A percentile compares a stretch with the other conserved stretches of the same genome.
These are phyloP conservation scores for Wickerhamiella alocasiicola DNA, from an alignment of 805 yeast genomes.

Conservation along the genomic window DNA sequence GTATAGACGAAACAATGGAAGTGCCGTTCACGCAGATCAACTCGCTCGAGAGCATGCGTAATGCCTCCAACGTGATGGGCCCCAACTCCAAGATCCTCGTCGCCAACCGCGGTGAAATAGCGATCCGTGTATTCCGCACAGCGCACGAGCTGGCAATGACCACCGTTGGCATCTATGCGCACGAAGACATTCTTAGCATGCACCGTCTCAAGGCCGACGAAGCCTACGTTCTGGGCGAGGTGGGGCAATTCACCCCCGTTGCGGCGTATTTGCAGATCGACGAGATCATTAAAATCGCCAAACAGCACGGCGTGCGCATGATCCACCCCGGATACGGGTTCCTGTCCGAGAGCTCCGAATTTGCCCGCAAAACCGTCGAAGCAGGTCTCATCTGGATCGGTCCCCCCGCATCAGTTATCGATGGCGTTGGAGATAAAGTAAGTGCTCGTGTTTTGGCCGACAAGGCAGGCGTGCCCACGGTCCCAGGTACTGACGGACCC, in stretches of 20 bases:
- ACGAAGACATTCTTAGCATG: conserved; percentile 89
- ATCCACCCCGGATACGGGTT: conserved; percentile 92
- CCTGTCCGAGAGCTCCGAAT: conserved; percentile 80
- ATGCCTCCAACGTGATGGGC: conserved; percentile 34
- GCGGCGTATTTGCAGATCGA: conserved; percentile 93
- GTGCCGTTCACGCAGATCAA: conserved; percentile 25
- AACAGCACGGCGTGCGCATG: conserved; percentile 65
- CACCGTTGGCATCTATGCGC: conserved; percentile 93
- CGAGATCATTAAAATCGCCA: conserved; percentile 81
- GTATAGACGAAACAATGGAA: no score
- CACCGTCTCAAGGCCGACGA: conserved; percentile 92
- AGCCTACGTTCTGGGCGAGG: conserved; percentile 79
- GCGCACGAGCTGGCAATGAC: conserved; percentile 97
- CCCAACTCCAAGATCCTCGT: conserved; percentile 38
- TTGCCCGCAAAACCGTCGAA: conserved; percentile 82
- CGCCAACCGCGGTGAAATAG: conserved; percentile 24
- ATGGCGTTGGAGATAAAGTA: conserved; percentile 93
- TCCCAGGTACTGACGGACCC: conserved; percentile 98
- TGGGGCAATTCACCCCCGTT: conserved; percentile 86
- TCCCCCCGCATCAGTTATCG: conserved; percentile 77
- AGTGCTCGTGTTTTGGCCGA: conserved; percentile 82
- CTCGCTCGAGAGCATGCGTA: conserved; percentile 29
- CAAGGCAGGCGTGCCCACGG: conserved; percentile 74
- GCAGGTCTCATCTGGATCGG: conserved; percentile 95
- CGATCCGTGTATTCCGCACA: conserved; percentile 64